These are phyloP conservation scores for Mycocentrospora acerina DNA, from an alignment of 2,329 filamentous ascomycete species.

Conservation along the genomic window DNA sequence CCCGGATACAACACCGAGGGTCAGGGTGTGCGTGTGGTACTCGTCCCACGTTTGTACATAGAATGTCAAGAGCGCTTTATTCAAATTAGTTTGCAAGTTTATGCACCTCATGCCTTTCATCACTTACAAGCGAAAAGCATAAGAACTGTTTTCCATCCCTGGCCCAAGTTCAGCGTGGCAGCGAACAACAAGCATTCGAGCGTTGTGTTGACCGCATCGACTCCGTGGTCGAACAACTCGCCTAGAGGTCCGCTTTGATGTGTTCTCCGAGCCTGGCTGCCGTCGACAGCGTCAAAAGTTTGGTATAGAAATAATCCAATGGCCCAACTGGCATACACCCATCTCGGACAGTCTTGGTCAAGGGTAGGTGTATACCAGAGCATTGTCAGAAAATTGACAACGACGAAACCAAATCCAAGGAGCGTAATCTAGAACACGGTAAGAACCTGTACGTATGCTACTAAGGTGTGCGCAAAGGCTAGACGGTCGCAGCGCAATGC, in stretches of 20 bases:
- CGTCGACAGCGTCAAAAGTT: conserved; percentile 97
- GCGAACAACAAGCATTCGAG: conserved; percentile 91
- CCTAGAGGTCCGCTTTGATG: conserved; percentile 90
- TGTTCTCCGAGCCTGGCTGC: conserved; percentile 86
- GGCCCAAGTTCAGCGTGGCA: conserved; percentile 87
- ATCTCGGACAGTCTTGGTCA: conserved; percentile 87
- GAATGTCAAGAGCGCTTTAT: conserved; percentile 80
- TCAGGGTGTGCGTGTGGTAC: conserved; percentile 96
- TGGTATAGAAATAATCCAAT: conserved; percentile 92
- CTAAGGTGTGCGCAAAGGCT: conserved; percentile 7
- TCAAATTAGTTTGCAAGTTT: conserved; percentile 5
- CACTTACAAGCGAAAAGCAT: conserved; percentile 74
- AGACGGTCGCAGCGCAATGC: background rate
- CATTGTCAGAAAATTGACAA: conserved; percentile 85
- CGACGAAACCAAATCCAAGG: conserved; percentile 84
- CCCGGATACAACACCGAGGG: conserved; percentile 86
- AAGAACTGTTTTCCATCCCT: conserved; percentile 85
- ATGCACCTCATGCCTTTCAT: background rate
- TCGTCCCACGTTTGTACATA: conserved; percentile 99
- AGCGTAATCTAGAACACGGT: conserved; percentile 76
- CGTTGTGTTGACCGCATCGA: conserved; percentile 95
- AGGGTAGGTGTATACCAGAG: conserved; percentile 95
- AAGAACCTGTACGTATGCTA: background rate
- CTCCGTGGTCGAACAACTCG: conserved; percentile 94
- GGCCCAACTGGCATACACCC: conserved; percentile 95